phyloP scores from a whole-genome alignment of 106 monocot species.

The Vanilla planifolia region DNA sequence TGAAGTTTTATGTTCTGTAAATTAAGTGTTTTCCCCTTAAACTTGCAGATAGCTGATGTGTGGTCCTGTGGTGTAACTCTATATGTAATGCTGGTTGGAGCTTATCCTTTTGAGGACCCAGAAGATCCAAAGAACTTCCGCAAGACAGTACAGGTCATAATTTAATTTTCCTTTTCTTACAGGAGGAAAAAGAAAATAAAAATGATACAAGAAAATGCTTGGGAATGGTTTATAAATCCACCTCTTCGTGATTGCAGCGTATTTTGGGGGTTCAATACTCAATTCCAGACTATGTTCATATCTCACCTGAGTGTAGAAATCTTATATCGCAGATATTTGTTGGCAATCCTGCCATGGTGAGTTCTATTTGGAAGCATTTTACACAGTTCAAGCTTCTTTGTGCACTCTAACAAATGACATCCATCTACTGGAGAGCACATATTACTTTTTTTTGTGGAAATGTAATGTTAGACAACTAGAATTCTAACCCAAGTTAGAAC shows the following conservation, averaged over 20 bases:
- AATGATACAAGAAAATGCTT: neutral
- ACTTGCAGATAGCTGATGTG: constrained; percentile 8
- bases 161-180: neutral
- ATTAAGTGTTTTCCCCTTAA: neutral
- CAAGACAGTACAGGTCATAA: constrained; percentile 6
- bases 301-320: constrained; percentile 62
- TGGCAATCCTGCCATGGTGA: constrained; percentile 66
- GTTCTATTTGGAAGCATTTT: constrained; percentile 1
- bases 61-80: constrained; percentile 16
- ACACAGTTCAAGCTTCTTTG: too few species aligned
- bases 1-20: neutral
- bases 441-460: too few species aligned
- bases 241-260: constrained; percentile 34
- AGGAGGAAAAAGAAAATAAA: too few species aligned
- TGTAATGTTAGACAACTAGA: too few species aligned
- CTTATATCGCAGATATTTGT: constrained; percentile 78
- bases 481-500: too few species aligned
- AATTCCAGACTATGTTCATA: constrained; percentile 77
- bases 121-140: constrained; percentile 12
- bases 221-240: neutral
- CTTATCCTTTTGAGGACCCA: constrained; percentile 13
- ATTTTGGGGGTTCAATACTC: constrained; percentile 76
- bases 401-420: neutral
- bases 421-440: too few species aligned
- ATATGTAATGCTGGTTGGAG: constrained; percentile 15